Conservation (phyloP, 495 filamentous ascomycete genomes). For the Podospora pseudocomata region DNA sequence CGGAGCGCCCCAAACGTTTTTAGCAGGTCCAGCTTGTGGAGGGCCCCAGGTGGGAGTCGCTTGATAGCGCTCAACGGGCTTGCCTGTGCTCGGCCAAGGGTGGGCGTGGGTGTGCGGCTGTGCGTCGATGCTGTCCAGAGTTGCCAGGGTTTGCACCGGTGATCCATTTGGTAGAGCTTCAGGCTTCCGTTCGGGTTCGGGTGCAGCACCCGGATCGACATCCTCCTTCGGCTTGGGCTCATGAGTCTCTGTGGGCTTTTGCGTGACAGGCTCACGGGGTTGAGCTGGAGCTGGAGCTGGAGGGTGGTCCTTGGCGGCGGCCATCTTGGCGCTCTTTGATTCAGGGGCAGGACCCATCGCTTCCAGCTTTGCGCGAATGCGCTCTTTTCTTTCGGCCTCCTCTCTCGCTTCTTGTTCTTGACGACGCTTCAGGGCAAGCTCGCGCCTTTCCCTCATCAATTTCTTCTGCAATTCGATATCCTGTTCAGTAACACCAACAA, state of each 20-base stretch:
- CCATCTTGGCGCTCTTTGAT: constrained; percentile 53
- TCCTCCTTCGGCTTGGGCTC: constrained; percentile 13
- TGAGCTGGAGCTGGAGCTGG: constrained; percentile 41
- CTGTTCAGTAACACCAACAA: constrained; percentile 47
- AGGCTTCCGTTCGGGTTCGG: constrained; percentile 14
- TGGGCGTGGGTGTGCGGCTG: constrained; percentile 21
- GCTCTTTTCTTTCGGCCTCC: constrained; percentile 73
- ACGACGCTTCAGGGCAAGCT: constrained; percentile 72
- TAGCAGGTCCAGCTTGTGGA: constrained; percentile 43
- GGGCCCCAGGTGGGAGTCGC: constrained; percentile 31
- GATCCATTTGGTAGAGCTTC: constrained; percentile 18
- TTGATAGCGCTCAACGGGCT: constrained; percentile 34
- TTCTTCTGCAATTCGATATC: constrained; percentile 68
- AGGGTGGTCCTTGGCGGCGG: constrained; percentile 37
- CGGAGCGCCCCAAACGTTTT: constrained; percentile 74
- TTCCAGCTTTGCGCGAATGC: constrained; percentile 80
- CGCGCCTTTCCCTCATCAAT: constrained; percentile 78
- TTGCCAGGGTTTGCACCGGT: constrained; percentile 12
- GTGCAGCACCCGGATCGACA: constrained; percentile 10
- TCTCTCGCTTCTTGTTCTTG: constrained; percentile 77
- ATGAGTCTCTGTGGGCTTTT: constrained; percentile 15
- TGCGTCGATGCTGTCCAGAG: constrained; percentile 18
- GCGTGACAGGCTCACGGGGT: constrained; percentile 26
- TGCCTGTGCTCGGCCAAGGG: constrained; percentile 24
- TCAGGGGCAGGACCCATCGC: constrained; percentile 67